Evolutionary conservation across 768 basidiomycete genomes (phyloP), one percentile per base, ranked within the genome.

Genomic region (Galerina marginata): DNA sequence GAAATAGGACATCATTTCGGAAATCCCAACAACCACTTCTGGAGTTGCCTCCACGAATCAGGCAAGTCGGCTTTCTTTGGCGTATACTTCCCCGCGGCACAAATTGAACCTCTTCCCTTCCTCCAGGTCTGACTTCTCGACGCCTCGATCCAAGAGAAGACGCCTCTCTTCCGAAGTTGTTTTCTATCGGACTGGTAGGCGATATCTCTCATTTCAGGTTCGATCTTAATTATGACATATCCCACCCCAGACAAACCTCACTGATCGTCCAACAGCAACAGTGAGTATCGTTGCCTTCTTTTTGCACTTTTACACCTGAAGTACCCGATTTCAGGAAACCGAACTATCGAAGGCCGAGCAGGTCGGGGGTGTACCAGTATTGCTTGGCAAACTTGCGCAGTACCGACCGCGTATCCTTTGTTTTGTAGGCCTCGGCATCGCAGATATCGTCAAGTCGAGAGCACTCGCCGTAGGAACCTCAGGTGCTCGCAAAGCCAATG

Each of bases 11-110:
- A 92, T 70, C 92, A 95, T 70, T 95, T 87, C 65, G 90, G 87
- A 1, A 85, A 90, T 67, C 87, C 87, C 0, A 87, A 87, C 2
- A 95, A 95, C 67, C 91, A 93, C 63, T 94, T 94, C 72, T 94
- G 90, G 90, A 77, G 74, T 45, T 90, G 90, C 60, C 77, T 95
- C 0, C 78, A 90, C 64, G 77, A 78, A 44, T 87, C 90, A 46
- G 88, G 92, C 86, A 63, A 36, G 69, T 64, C 25, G n/a, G 25
- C 39, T 25, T 29, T 47, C 7, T 54, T 6, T 1, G 20, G 20
- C 2, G 20, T 20, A 20, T 1, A 20, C 20, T 20, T 20, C 20
- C 20, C 4, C 38, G 9, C 42, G 9, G 54, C 15, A 54, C 1
- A 45, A 15, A 16, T 9, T 11, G 3, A 23, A 37, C 12, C 2